Percentiles rank a stretch among this genome's conserved stretches.
Conservation (phyloP, 768 basidiomycete genomes). For the Favolaschia claudopus region DNA sequence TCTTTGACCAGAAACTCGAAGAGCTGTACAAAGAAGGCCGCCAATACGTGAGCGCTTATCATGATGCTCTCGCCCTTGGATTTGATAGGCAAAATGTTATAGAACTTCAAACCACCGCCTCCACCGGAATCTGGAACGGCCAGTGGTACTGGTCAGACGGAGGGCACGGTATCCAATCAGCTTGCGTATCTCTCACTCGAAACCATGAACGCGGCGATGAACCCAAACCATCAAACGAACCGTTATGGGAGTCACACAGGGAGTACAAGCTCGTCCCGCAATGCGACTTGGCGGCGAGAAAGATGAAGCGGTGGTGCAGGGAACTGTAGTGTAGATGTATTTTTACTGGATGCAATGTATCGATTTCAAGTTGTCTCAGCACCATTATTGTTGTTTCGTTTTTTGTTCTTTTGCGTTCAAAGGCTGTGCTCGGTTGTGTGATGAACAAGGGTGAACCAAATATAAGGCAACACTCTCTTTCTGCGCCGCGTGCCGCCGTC, state of each 20-base stretch:
- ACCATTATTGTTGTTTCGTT: neutral
- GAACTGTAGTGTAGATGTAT: neutral
- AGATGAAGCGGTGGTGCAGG: constrained; percentile 5
- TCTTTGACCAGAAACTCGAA: constrained; percentile 89
- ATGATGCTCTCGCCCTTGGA: too few species aligned
- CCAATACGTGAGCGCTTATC: constrained; percentile 66
- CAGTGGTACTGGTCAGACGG: neutral
- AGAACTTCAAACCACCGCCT: constrained; percentile 69
- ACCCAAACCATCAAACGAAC: constrained; percentile 21
- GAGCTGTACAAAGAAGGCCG: constrained; percentile 82
- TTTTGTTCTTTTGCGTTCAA: neutral
- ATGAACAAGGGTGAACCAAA: neutral
- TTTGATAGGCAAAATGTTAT: too few species aligned
- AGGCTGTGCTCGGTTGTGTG: neutral
- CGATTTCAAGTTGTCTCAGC: neutral
- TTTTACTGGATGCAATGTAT: neutral
- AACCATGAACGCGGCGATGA: constrained; percentile 5
- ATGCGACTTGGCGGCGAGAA: constrained; percentile 19
- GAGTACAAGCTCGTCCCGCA: constrained; percentile 1
- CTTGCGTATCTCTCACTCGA: constrained; percentile 22
- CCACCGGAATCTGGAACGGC: constrained; percentile 21
- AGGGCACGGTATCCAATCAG: constrained; percentile 17
- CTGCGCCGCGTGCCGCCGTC: constrained; percentile 2
- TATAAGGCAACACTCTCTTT: neutral
- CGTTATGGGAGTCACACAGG: constrained; percentile 15